These are phyloP conservation scores for Tuctoria greenei DNA, from an alignment of 176 grass and related monocot genomes.

Conservation along the genomic window DNA sequence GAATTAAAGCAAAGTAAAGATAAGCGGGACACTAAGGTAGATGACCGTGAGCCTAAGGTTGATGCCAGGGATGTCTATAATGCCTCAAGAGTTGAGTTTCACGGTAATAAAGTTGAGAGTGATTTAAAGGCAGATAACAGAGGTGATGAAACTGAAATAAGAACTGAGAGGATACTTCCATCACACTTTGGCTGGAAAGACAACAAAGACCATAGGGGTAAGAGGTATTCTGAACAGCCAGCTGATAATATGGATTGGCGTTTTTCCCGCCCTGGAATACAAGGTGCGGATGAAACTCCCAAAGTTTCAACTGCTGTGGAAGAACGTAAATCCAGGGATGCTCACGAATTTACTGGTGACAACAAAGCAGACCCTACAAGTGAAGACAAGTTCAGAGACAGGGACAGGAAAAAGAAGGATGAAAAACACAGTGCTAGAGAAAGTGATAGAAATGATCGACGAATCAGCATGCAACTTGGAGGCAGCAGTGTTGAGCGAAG, in stretches of 20 bases:
- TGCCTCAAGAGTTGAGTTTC: constrained; percentile 44
- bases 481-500: constrained; percentile 48
- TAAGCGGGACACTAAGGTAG: constrained; percentile 22
- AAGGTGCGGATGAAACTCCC: constrained; percentile 45
- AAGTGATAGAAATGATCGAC: constrained; percentile 60
- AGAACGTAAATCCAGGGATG: constrained; percentile 42
- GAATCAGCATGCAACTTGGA: constrained; percentile 41
- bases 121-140: constrained; percentile 50
- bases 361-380: constrained; percentile 61
- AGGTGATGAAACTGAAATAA: constrained; percentile 54
- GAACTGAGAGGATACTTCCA: constrained; percentile 41
- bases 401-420: constrained; percentile 62
- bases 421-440: constrained; percentile 59
- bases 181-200: constrained; percentile 63
- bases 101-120: constrained; percentile 54
- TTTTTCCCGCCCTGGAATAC: constrained; percentile 40
- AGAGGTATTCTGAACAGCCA: constrained; percentile 47
- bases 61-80: constrained; percentile 43
- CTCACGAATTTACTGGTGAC: constrained; percentile 61
- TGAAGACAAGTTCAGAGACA: constrained; percentile 70
- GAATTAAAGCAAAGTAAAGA: constrained; percentile 63
- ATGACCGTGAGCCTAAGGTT: constrained; percentile 40
- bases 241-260: constrained; percentile 55
- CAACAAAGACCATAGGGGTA: constrained; percentile 57
- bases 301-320: constrained; percentile 18